Base-by-base conservation (phyloP, 306 rosid species). In the Corylus heterophylla region DNA sequence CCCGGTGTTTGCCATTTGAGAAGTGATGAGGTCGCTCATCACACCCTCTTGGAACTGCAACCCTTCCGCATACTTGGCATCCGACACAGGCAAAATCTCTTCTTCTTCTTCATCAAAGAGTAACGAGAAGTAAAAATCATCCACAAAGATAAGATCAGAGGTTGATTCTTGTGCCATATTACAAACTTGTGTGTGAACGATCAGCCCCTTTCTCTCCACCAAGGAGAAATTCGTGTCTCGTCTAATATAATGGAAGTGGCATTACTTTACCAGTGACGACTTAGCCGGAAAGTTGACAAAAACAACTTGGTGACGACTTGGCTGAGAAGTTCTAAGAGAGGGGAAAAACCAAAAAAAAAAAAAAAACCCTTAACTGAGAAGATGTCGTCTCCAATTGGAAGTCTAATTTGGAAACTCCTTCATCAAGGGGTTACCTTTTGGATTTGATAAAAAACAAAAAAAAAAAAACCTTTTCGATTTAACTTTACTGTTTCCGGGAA, bases 41-140 rank as follows among this genome's bases (percentile, higher is more conserved):
- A 91, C 71, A 29, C 78, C 77, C 59, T 91, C 93, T 66, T 87
- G 93, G 0, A 90, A 62, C 78, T 90, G 94, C 54, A 90, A 72
- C 22, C 80, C 80, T 69, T 85, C 35, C 8, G 94, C 92, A 54
- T 75, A 86, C 8, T 63, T 77, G 17, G 69, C 78, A 58, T 90
- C 90, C 8, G 85, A 75, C 2, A 88, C 42, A 4, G 79, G 81
- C 20, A 22, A 5, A 8, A n/a, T 44, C 6, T 61, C 54, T 11
- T n/a, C 35, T 3, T 77, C 54, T 0, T 74, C 37, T 20, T 76
- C 85, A 63, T 87, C 80, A 9, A 80, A 51, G n/a, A 88, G 52
- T 0, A 67, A 62, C 1, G 90, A 73, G 82, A 83, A 83, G 84
- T 80, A 69, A 78, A 69, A 58, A 3, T 89, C 90, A 54, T 83